These are phyloP conservation scores for Akebia trifoliata DNA, from an alignment of 164 flowering plant species.

Conservation along the genomic window DNA sequence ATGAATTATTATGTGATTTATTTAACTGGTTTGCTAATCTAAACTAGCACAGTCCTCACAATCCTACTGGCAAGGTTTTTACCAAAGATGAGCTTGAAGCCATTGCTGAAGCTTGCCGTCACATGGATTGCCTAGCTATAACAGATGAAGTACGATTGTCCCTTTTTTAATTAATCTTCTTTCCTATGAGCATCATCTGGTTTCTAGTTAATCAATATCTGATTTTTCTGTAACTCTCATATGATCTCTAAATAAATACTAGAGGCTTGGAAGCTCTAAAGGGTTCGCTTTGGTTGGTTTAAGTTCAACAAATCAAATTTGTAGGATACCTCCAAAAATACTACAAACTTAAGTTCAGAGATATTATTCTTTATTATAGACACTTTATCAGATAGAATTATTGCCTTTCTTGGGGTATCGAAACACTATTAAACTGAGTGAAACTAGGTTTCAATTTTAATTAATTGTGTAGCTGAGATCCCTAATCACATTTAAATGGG, in stretches of 20 bases:
- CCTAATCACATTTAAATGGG: not conserved
- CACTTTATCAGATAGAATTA: too few relatives aligned
- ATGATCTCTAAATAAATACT: too few relatives aligned
- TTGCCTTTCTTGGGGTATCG: too few relatives aligned
- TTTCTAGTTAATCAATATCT: conserved; percentile 3
- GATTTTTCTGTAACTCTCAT: not conserved
- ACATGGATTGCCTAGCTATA: conserved; percentile 64
- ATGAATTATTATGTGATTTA: too few relatives aligned
- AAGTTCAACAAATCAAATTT: not conserved
- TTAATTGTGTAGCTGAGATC: not conserved
- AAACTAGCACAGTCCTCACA: conserved; percentile 65
- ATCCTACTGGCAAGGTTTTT: conserved; percentile 92
- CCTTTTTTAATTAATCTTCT: conserved; percentile 18
- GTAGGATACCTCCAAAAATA: too few relatives aligned
- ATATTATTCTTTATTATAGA: too few relatives aligned
- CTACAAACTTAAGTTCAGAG: too few relatives aligned
- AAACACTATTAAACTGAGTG: not conserved
- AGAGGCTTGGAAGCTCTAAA: not conserved
- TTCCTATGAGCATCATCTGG: not conserved
- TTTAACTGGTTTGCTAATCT: conserved; percentile 17
- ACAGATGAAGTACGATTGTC: conserved; percentile 73
- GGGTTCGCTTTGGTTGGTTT: not conserved
- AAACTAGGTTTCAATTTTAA: not conserved
- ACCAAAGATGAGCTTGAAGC: conserved; percentile 57
- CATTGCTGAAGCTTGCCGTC: conserved; percentile 64